Base-by-base conservation (phyloP, 108 stramenopile species). In the Fragilaria crotonensis region DNA sequence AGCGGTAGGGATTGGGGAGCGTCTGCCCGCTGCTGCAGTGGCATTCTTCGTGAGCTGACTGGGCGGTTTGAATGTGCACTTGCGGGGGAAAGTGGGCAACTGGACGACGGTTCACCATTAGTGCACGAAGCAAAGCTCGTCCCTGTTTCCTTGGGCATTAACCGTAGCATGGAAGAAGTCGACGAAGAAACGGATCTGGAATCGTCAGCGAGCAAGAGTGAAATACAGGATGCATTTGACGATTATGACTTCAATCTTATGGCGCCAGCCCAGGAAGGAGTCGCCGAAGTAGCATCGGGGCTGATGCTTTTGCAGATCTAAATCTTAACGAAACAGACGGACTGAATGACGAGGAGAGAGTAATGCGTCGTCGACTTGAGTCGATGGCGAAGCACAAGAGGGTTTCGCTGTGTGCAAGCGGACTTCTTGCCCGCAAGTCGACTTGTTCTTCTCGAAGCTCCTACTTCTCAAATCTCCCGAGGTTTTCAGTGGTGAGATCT, bases 1-100 rank as follows among this genome's bases (percentile, higher is more conserved):
- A 45, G 58, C 25, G 84, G 84, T 19, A 65, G 66, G 32, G 91
- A 93, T 65, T 93, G 87, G 88, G 91, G 91, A 3, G 62, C 60
- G 19, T 87, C 84, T 2, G 61, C 52, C 19, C 30, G 52, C 19
- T 87, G 82, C 53, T 36, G 67, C 2, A 58, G 61, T 23, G 45
- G 7, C n/a, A 63, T 70, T 18, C 52, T 85, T 5, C 57, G 69
- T 29, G 55, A 53, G 22, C 69, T 85, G 29, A 44, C 54, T 21
- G 48, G 55, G 45, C 52, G 59, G 27, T 75, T 93, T 49, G 78
- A 80, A 44, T 17, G 9, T 44, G 41, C 41, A 44, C 17, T 44
- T 17, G n/a, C n/a, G n/a, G n/a, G n/a, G n/a, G n/a, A n/a, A n/a
- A n/a, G n/a, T n/a, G n/a, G n/a, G n/a, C n/a, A n/a, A n/a, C n/a